Percentiles rank a stretch among this genome's conserved stretches.
Conservation (phyloP, 352 stramenopile species). For the Aphanomyces cochlioides region DNA sequence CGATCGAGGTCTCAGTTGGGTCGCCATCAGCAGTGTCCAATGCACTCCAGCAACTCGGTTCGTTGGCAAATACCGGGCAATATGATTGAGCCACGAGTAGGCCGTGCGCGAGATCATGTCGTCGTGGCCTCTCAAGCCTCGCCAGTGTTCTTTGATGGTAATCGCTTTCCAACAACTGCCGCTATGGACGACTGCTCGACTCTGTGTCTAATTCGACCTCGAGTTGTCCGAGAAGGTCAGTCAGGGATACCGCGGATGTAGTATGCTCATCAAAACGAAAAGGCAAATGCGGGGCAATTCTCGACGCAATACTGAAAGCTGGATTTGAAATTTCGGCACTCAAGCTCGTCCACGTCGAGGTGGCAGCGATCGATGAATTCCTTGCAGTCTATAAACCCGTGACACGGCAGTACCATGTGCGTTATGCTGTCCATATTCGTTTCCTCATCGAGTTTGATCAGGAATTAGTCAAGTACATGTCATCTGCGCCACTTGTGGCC, state of each 20-base stretch:
- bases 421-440: conserved; percentile 14
- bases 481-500: conserved; percentile 75
- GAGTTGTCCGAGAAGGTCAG: conserved; percentile 48
- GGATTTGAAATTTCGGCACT: conserved; percentile 89
- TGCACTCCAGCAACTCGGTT: conserved; percentile 32
- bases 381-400: conserved; percentile 85
- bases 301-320: conserved; percentile 69
- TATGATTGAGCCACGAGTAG: not conserved
- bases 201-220: conserved; percentile 55
- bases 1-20: conserved; percentile 30
- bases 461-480: conserved; percentile 90
- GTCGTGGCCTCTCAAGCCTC: conserved; percentile 16
- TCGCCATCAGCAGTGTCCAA: conserved; percentile 36
- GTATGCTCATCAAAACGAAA: too few species aligned
- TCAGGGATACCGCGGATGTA: not conserved
- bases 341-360: conserved; percentile 77
- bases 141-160: conserved; percentile 13
- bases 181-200: conserved; percentile 59
- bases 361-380: conserved; percentile 83
- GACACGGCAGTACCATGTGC: conserved; percentile 64
- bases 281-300: conserved; percentile 61
- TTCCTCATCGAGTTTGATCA: conserved; percentile 41
- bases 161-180: conserved; percentile 46
- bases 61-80: not conserved
- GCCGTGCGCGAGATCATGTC: conserved; percentile 23